Conservation (phyloP, 106 monocot genomes). For the Vanilla planifolia region DNA sequence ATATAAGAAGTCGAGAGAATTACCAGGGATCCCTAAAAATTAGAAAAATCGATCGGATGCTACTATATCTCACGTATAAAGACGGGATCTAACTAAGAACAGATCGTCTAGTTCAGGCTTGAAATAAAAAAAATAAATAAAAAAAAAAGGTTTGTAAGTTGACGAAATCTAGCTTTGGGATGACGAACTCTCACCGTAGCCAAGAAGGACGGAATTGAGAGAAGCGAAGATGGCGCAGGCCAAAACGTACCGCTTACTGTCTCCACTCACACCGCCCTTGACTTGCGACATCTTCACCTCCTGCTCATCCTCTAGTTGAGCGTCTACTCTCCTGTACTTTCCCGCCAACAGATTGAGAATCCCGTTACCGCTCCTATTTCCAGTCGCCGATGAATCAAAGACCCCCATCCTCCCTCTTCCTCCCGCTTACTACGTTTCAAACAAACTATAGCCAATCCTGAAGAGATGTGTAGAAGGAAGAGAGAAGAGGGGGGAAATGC, state of each 20-base stretch:
- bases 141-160: no score
- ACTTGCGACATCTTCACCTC: neutral
- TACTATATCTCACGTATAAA: no score
- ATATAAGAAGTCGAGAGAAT: no score
- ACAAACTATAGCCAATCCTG: no score
- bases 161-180: neutral
- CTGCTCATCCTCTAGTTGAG: conserved; percentile 5
- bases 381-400: conserved; percentile 3
- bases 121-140: no score
- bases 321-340: conserved; percentile 69
- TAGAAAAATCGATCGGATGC: no score
- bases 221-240: conserved; percentile 94
- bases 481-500: no score
- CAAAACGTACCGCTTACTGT: conserved; percentile 60
- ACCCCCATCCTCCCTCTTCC: conserved; percentile 1
- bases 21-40: no score
- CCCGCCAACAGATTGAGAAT: conserved; percentile 19
- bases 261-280: conserved; percentile 6
- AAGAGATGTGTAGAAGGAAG: no score
- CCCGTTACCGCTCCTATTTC: conserved; percentile 21
- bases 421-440: no score
- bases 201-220: conserved; percentile 93
- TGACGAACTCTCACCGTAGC: conserved; percentile 57
- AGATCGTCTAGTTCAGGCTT: neutral
- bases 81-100: neutral